Conservation (phyloP, 306 rosid species). For the Pterocarpus macrocarpus region DNA sequence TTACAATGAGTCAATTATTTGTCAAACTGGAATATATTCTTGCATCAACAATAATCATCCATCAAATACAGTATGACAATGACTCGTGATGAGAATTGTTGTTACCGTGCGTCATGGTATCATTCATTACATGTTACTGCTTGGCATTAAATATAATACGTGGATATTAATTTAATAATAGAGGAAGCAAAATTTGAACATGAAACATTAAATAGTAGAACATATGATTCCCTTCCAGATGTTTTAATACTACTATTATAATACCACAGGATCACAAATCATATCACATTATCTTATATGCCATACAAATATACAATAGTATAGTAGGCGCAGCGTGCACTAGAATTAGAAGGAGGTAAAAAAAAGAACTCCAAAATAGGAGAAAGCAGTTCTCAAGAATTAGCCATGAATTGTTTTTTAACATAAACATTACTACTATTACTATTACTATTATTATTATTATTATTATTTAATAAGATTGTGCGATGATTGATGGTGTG, state of each 20-base stretch:
- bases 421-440: background rate
- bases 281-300: too few species aligned
- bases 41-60: background rate
- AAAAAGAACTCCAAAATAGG: background rate
- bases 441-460: background rate
- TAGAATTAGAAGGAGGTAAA: too few species aligned
- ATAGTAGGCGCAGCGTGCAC: too few species aligned
- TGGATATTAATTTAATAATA: background rate
- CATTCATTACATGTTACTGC: background rate
- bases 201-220: background rate
- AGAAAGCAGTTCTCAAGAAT: background rate
- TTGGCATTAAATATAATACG: background rate
- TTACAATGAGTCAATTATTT: constrained; percentile 31
- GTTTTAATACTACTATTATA: background rate
- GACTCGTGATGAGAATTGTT: background rate
- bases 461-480: background rate
- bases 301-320: too few species aligned
- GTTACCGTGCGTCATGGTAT: too few species aligned
- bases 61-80: background rate
- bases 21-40: constrained; percentile 21
- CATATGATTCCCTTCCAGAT: background rate
- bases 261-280: too few species aligned
- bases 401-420: background rate
- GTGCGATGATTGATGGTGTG: background rate
- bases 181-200: background rate